phyloP scores from a whole-genome alignment of 2,329 filamentous ascomycete genomes.

The Aspergillus quadrilineatus region DNA sequence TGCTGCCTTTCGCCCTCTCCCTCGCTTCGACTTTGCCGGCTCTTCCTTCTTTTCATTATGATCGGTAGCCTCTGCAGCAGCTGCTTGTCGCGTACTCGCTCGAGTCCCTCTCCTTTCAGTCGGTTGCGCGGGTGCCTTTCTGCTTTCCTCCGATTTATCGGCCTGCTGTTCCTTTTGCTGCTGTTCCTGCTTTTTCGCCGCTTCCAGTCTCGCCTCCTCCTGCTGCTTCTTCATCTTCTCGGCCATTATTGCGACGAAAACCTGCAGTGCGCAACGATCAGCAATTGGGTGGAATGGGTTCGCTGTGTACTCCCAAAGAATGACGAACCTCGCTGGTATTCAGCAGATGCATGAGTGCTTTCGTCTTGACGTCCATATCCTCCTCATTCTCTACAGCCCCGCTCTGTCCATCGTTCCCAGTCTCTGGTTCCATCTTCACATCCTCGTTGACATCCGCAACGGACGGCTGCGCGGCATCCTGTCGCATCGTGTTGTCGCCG shows the following conservation, averaged over 20 bases:
- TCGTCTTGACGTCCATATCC: conserved; percentile 45
- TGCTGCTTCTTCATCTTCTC: conserved; percentile 52
- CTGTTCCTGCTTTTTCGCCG: conserved; percentile 29
- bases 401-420: conserved; percentile 15
- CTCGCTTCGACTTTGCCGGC: conserved; percentile 27
- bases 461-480: conserved; percentile 33
- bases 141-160: conserved; percentile 22
- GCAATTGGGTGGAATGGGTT: conserved; percentile 1
- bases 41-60: conserved; percentile 22
- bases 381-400: conserved; percentile 30
- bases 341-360: conserved; percentile 46
- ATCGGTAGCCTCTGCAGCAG: conserved; percentile 15
- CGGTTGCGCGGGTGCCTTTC: conserved; percentile 22
- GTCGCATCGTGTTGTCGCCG: conserved; percentile 23
- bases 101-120: conserved; percentile 34
- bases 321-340: conserved; percentile 46
- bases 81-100: conserved; percentile 25
- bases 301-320: neutral
- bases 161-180: conserved; percentile 23
- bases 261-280: conserved; percentile 25
- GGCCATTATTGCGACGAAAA: conserved; percentile 51
- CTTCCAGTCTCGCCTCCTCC: conserved; percentile 42
- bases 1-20: conserved; percentile 29
- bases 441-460: conserved; percentile 20
- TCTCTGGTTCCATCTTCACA: conserved; percentile 6